Base-by-base conservation (phyloP, 2,329 filamentous ascomycete genomes). In the Ophiostoma piceae region DNA sequence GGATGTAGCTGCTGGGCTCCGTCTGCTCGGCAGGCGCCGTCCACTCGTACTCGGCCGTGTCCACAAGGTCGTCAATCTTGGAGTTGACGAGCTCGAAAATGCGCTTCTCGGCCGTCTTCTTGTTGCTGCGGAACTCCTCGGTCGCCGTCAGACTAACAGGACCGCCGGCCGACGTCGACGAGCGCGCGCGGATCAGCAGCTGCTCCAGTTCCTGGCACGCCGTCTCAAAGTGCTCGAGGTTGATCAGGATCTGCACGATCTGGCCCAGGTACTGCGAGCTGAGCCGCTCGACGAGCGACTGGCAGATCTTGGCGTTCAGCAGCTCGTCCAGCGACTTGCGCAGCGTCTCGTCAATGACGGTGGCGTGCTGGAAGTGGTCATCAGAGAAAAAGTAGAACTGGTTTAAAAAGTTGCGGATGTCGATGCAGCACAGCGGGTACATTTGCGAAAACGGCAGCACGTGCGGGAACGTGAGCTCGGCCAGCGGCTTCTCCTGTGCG, bases 61-160 rank as follows among this genome's bases (percentile, higher is more conserved):
- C 94, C 69, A 99, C 91, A 12, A 99, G 85, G 77, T 99, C 95
- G 76, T 98, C 94, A 75, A 99, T 98, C 82, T 99, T 99, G 70
- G 92, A 96, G 80, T 99, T 98, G 73, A 99, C 95, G 0, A 99
- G 86, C 80, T 99, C 96, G 77, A 99, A 99, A 71, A 99, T 98
- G 43, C 96, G 90, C 80, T 97, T 97, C 77, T 97, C 94, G 0
- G 95, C 95, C 1, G 91, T 93, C 81, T 98, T 97, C 80, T 97
- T 97, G 77, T 96, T 94, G 75, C 86, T 89, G 57, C 88, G 86
- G 79, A 99, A 99, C 71, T 92, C 87, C 74, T 92, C 90, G 0
- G 95, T 98, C 0, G 96, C 95, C 35, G 85, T 86, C 5, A 98
- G 84, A 3, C 88, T 87, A 69, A 97, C 87, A 0, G 92, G 90